phyloP scores from a whole-genome alignment of 257 asterid species.

The Solanum peruvianum region DNA sequence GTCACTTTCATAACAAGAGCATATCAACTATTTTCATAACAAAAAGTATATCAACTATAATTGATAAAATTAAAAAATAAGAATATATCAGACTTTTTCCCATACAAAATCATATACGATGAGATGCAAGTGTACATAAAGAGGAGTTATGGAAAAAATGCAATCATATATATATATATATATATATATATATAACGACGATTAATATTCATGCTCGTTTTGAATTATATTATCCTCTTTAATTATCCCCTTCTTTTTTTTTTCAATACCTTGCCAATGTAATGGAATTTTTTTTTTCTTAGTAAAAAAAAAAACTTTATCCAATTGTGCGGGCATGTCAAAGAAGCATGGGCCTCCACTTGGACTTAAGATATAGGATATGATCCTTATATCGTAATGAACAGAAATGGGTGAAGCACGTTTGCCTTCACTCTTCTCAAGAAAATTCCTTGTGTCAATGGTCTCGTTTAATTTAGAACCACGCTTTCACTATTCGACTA shows the following conservation, averaged over 20 bases:
- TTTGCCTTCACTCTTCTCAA: neutral
- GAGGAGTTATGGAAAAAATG: no score
- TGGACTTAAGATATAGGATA: neutral
- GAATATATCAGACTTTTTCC: no score
- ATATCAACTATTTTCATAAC: no score
- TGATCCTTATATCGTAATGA: neutral
- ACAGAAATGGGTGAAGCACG: neutral
- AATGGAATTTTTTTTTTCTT: neutral
- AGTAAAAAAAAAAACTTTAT: neutral
- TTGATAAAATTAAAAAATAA: no score
- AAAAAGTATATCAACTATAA: no score
- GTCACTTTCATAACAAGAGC: no score
- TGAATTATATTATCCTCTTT: neutral
- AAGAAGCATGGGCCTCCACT: neutral
- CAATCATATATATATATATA: no score
- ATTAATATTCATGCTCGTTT: neutral
- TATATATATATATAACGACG: no score
- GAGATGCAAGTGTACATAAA: no score
- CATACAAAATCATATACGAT: no score
- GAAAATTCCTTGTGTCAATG: neutral
- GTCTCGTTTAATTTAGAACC: neutral
- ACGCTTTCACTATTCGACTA: no score
- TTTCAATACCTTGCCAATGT: neutral
- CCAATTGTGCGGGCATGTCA: neutral
- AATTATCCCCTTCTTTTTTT: neutral